Conservation (phyloP, 2,329 filamentous ascomycete species). For the Lachnellula subtilissima region DNA sequence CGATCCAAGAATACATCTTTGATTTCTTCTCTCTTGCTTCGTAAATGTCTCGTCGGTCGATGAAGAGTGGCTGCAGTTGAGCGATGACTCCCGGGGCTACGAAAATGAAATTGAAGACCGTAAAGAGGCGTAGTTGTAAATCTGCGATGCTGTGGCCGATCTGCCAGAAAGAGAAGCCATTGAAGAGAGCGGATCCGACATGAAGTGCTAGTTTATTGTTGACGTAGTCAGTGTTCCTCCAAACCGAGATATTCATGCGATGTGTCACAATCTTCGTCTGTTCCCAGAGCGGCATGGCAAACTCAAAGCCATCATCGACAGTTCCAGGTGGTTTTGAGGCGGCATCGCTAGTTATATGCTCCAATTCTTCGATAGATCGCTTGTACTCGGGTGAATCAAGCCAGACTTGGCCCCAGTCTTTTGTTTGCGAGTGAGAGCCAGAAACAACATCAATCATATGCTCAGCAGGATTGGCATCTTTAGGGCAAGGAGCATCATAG, state of each 20-base stretch:
- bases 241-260: constrained; percentile 46
- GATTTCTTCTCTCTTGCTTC: constrained; percentile 56
- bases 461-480: constrained; percentile 39
- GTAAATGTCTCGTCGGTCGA: constrained; percentile 52
- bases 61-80: constrained; percentile 55
- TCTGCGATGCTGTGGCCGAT: constrained; percentile 47
- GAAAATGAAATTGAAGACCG: constrained; percentile 60
- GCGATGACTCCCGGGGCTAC: constrained; percentile 54
- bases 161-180: constrained; percentile 59
- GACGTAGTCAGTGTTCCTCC: constrained; percentile 56
- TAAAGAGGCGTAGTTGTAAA: constrained; percentile 52
- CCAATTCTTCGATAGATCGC: constrained; percentile 52
- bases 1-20: constrained; percentile 57
- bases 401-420: constrained; percentile 67
- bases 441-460: constrained; percentile 42
- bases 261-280: constrained; percentile 35
- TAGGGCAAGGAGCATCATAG: constrained; percentile 42
- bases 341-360: constrained; percentile 48
- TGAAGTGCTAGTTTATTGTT: constrained; percentile 48
- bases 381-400: constrained; percentile 52
- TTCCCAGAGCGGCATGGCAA: constrained; percentile 44
- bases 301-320: constrained; percentile 42
- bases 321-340: constrained; percentile 32
- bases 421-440: constrained; percentile 47
- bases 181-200: constrained; percentile 51